Evolutionary conservation across 768 basidiomycete species (phyloP).

Genomic region (Hysterangium stoloniferum): DNA sequence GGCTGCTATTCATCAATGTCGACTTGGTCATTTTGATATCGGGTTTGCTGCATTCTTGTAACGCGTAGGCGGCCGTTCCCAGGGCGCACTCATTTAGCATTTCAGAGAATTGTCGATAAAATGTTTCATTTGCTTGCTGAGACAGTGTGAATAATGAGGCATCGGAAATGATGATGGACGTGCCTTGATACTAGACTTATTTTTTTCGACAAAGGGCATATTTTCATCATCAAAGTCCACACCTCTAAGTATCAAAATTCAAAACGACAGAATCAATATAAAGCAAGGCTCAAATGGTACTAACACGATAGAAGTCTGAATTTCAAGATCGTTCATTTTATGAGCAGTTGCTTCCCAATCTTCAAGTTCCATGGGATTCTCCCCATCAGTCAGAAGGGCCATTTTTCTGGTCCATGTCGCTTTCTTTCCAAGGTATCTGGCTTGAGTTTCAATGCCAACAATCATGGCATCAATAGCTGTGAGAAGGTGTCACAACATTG

Average conservation of each 20-base stretch:
- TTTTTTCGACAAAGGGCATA: slow-evolving; percentile 50
- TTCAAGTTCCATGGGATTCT: slow-evolving; percentile 62
- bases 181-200: slow-evolving; percentile 73
- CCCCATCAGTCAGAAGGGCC: slow-evolving; percentile 79
- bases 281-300: slow-evolving; percentile 16
- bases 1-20: slow-evolving; percentile 46
- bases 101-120: slow-evolving; percentile 45
- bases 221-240: slow-evolving; percentile 81
- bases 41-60: slow-evolving; percentile 52
- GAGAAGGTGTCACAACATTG: neutral
- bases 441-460: slow-evolving; percentile 78
- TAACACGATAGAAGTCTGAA: slow-evolving; percentile 68
- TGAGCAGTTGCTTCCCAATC: slow-evolving; percentile 64
- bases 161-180: neutral
- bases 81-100: slow-evolving; percentile 42
- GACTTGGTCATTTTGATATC: slow-evolving; percentile 67
- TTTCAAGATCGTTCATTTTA: slow-evolving; percentile 53
- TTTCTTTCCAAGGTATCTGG: slow-evolving; percentile 56
- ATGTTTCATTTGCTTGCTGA: slow-evolving; percentile 68
- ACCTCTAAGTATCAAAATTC: slow-evolving; percentile 44
- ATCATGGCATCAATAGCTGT: slow-evolving; percentile 79
- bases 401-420: slow-evolving; percentile 82
- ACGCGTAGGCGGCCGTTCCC: slow-evolving; percentile 58
- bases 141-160: neutral
- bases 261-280: neutral